Evolutionary conservation across 2,329 filamentous ascomycete species (phyloP), one percentile per base, ranked within the genome.

Genomic region (Grosmannia serpens): DNA sequence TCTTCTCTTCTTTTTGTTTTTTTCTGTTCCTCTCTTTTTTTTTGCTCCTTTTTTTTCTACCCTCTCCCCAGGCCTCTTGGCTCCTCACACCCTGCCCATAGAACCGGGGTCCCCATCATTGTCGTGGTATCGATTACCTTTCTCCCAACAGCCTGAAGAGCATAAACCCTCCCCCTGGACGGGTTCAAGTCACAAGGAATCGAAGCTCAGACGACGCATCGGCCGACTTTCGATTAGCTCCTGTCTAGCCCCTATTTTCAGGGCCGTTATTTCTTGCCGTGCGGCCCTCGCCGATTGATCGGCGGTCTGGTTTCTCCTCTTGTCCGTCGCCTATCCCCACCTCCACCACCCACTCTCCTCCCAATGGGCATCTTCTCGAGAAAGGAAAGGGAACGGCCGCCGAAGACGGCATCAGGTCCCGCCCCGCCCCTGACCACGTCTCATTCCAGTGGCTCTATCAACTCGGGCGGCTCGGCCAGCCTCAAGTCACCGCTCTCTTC

Each of bases 321-420:
- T 17, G 22, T n/a, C n/a, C n/a, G n/a, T 27, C 33, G 15, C 47
- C 47, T 35, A 35, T 38, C 46, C 29, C 41, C 41, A 44, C 41
- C 26, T 20, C 38, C 44, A 22, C n/a, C 46, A 38, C 2, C 8
- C 55, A 31, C 24, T 10, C 53, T 55, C 15, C 22, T 50, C 26
- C 24, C 24, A 61, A 83, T 83, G 80, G 79, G 80, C 65, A 65
- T 83, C 62, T 83, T 83, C 67, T 80, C 79, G 41, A 73, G 79
- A 61, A 81, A 76, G 66, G 74, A 80, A 64, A 81, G 77, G 71
- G 69, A 79, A 63, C 79, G 77, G 71, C 68, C 74, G 62, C 69
- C 74, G 56, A 77, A 74, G 67, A 69, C 59, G 55, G 47, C 59
- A 27, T 17, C 49, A 15, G 51, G 57, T 47, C 50, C 66, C 57